Percentiles rank a stretch among this genome's conserved stretches.
phyloP scores from a whole-genome alignment of 1,284 basidiomycete genomes.

The Tremellales sp. region DNA sequence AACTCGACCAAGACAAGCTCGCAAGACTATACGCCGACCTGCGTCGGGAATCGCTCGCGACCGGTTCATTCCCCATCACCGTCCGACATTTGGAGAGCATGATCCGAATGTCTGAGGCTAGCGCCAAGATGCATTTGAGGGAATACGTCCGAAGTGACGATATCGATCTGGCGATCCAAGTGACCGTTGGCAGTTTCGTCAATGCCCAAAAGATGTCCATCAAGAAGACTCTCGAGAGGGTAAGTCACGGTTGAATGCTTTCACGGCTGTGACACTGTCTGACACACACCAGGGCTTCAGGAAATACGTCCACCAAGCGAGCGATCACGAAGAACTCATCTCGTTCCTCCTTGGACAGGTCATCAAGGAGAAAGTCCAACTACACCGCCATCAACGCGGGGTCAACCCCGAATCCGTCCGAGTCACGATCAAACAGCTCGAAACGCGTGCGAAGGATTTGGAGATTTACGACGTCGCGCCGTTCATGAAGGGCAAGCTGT shows the following conservation, averaged over 20 bases:
- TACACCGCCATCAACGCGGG: conserved; percentile 67
- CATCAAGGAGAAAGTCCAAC: conserved; percentile 89
- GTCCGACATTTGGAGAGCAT: conserved; percentile 97
- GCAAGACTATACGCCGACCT: conserved; percentile 94
- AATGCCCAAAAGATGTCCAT: conserved; percentile 96
- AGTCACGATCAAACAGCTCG: conserved; percentile 72
- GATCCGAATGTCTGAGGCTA: conserved; percentile 98
- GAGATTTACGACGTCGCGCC: conserved; percentile 87
- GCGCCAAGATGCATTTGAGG: conserved; percentile 95
- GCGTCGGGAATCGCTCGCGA: conserved; percentile 90
- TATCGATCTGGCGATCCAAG: conserved; percentile 94
- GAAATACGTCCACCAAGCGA: conserved; percentile 91
- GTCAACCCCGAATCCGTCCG: conserved; percentile 70
- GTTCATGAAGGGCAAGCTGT: conserved; percentile 81
- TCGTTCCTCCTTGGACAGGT: conserved; percentile 91
- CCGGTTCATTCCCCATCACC: conserved; percentile 96
- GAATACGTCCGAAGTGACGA: conserved; percentile 96
- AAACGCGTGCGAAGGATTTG: conserved; percentile 82
- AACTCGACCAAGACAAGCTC: conserved; percentile 94
- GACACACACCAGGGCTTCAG: conserved; percentile 74
- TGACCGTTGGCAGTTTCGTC: conserved; percentile 91
- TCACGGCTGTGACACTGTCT: not conserved
- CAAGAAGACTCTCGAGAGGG: conserved; percentile 94
- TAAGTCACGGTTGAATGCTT: conserved; percentile 49
- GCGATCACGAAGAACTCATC: conserved; percentile 92